A percentile compares a stretch with the other conserved stretches of the same genome.
Conservation (phyloP, 2,329 filamentous ascomycete genomes). For the Drechmeria coniospora region DNA sequence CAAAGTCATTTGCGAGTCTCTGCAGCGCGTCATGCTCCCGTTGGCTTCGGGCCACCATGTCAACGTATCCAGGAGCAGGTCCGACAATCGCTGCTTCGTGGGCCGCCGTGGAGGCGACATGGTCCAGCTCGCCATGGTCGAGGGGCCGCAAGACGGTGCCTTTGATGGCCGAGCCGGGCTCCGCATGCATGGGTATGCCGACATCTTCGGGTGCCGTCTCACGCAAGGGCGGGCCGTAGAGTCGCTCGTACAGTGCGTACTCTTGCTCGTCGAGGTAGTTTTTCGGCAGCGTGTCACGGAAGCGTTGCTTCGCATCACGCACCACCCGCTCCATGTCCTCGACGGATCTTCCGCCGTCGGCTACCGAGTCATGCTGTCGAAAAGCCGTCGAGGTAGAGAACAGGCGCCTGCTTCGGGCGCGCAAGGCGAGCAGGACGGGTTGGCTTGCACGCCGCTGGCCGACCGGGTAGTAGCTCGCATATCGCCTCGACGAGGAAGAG, state of each 20-base stretch:
- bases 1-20: slow-evolving; percentile 42
- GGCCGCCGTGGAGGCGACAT: slow-evolving; percentile 29
- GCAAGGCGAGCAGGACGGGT: too few species aligned
- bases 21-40: slow-evolving; percentile 39
- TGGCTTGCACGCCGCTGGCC: too few species aligned
- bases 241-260: slow-evolving; percentile 57
- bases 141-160: slow-evolving; percentile 36
- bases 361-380: slow-evolving; percentile 7
- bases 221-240: slow-evolving; percentile 64
- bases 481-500: too few species aligned
- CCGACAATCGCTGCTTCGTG: slow-evolving; percentile 8
- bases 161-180: slow-evolving; percentile 17
- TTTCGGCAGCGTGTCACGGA: slow-evolving; percentile 61
- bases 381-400: slow-evolving; percentile 15
- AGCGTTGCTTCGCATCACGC: slow-evolving; percentile 55
- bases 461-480: too few species aligned
- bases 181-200: slow-evolving; percentile 27
- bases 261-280: slow-evolving; percentile 56
- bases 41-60: slow-evolving; percentile 33
- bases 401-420: slow-evolving; percentile 12
- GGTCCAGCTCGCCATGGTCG: slow-evolving; percentile 43
- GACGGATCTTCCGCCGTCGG: neutral
- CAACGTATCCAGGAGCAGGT: slow-evolving; percentile 24
- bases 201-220: slow-evolving; percentile 45
- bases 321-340: slow-evolving; percentile 46